Evolutionary conservation across 768 basidiomycete genomes (phyloP).

Genomic region (Trametes villosa): DNA sequence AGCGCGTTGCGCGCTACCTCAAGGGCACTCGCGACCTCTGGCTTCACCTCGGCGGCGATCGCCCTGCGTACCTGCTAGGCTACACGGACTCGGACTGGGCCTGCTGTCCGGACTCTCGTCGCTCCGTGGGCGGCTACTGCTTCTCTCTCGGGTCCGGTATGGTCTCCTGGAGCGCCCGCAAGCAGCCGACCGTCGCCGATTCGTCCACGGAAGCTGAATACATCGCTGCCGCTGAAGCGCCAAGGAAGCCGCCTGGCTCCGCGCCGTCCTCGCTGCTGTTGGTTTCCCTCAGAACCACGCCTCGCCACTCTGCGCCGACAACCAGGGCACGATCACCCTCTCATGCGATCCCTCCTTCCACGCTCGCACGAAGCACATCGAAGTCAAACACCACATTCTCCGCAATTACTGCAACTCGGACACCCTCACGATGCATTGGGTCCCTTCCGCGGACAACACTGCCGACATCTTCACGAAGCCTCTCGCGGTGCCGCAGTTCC

Average conservation of each 20-base stretch:
- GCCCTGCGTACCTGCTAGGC: slow-evolving; percentile 7
- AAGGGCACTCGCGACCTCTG: slow-evolving; percentile 21
- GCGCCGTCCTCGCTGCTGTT: slow-evolving; percentile 28
- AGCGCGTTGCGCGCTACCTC: slow-evolving; percentile 31
- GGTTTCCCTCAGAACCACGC: slow-evolving; percentile 12
- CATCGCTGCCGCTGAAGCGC: slow-evolving; percentile 41
- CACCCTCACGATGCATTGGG: slow-evolving; percentile 34
- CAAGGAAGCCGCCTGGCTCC: slow-evolving; percentile 36
- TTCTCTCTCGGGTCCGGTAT: slow-evolving; percentile 29
- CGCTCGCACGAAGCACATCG: slow-evolving; percentile 46
- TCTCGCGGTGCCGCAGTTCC: slow-evolving; percentile 28
- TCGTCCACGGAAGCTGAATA: too few relatives aligned
- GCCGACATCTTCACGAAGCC: slow-evolving; percentile 49
- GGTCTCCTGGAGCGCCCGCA: slow-evolving; percentile 32
- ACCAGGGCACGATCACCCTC: slow-evolving; percentile 41
- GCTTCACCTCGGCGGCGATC: slow-evolving; percentile 20
- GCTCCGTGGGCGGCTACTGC: slow-evolving; percentile 34
- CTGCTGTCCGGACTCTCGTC: slow-evolving; percentile 24
- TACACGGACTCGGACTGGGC: slow-evolving; percentile 35
- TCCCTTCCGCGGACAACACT: slow-evolving; percentile 39
- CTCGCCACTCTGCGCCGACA: slow-evolving; percentile 39
- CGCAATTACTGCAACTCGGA: slow-evolving; percentile 36
- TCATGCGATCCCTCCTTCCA: slow-evolving; percentile 42
- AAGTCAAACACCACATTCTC: slow-evolving; percentile 43
- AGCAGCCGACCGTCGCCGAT: slow-evolving; percentile 30